A percentile compares a stretch with the other conserved stretches of the same genome.
Evolutionary conservation across 2,329 filamentous ascomycete species (phyloP).

Genomic region (Exophiala xenobiotica): DNA sequence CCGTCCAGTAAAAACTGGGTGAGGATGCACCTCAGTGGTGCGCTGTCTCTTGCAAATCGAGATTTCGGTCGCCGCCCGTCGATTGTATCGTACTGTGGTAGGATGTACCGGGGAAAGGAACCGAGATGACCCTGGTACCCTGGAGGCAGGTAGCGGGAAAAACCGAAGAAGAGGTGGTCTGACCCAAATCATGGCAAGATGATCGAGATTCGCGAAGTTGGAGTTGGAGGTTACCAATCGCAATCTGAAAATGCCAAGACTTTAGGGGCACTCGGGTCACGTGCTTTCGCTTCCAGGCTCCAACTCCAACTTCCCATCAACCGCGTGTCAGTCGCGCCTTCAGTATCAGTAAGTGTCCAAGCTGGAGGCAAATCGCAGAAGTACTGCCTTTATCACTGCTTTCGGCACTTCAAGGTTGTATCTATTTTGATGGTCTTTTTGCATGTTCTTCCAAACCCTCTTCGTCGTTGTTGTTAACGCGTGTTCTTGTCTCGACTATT

Average conservation of each 20-base stretch:
- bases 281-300: neutral
- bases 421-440: too few relatives aligned
- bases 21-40: neutral
- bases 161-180: neutral
- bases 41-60: neutral
- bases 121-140: neutral
- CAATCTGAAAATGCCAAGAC: neutral
- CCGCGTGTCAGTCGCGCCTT: neutral
- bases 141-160: neutral
- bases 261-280: neutral
- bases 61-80: neutral
- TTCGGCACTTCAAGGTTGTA: too few relatives aligned
- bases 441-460: too few relatives aligned
- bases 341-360: too few relatives aligned
- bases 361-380: too few relatives aligned
- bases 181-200: neutral
- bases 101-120: neutral
- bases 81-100: neutral
- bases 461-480: too few relatives aligned
- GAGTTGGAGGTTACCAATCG: too few relatives aligned
- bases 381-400: too few relatives aligned
- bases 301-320: neutral
- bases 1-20: neutral
- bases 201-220: conserved; percentile 1
- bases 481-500: too few relatives aligned